These are phyloP conservation scores for Gloeopeniophorella convolvens DNA, from an alignment of 768 basidiomycete species.

Conservation along the genomic window DNA sequence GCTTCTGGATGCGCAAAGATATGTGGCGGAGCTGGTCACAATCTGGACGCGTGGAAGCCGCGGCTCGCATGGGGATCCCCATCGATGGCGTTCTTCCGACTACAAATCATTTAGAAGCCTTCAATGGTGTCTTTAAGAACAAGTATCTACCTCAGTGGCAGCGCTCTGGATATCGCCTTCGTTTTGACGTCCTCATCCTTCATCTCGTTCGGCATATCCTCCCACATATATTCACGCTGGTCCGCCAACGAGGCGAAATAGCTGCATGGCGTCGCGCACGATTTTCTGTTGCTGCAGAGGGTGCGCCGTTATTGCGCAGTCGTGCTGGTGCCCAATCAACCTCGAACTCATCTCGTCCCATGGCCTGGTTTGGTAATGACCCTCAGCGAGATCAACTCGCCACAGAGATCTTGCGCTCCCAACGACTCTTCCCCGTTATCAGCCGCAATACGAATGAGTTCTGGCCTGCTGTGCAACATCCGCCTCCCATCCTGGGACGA, in stretches of 20 bases:
- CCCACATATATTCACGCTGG: conserved; percentile 21
- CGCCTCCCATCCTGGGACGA: background rate
- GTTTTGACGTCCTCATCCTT: too few relatives aligned
- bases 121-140: conserved; percentile 32
- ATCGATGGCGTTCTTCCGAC: too few relatives aligned
- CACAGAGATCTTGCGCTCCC: background rate
- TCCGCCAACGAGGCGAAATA: background rate
- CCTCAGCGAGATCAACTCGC: background rate
- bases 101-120: conserved; percentile 37
- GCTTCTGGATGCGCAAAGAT: too few relatives aligned
- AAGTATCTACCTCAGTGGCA: conserved; percentile 27
- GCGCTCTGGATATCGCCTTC: conserved; percentile 27
- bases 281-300: background rate
- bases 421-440: background rate
- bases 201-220: conserved; percentile 21
- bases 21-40: too few relatives aligned
- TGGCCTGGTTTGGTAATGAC: conserved; percentile 10
- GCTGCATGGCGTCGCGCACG: background rate
- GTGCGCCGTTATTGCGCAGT: background rate
- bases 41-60: too few relatives aligned
- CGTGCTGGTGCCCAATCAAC: background rate
- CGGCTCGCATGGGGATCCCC: too few relatives aligned
- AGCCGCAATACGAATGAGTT: conserved; percentile 1
- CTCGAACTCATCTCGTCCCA: background rate
- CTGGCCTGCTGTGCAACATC: conserved; percentile 12